Evolutionary conservation across 306 rosid species (phyloP).

Genomic region (Argentina anserina): DNA sequence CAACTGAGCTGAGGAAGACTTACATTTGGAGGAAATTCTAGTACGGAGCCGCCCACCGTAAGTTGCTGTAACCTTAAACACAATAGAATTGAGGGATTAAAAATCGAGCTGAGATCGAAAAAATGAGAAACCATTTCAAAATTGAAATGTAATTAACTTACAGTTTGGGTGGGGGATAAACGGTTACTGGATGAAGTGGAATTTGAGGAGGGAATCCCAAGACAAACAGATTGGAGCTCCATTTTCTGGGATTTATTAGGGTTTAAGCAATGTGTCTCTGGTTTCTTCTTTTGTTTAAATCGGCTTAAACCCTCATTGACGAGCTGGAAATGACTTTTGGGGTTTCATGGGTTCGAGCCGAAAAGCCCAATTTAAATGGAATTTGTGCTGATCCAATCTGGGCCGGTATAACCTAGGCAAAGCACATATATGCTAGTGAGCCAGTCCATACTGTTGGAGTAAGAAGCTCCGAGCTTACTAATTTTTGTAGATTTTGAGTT

Average conservation of each 20-base stretch:
- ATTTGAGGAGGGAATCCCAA: conserved; percentile 13
- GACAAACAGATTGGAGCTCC: conserved; percentile 27
- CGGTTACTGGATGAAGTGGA: not conserved
- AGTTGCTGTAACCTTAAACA: conserved; percentile 18
- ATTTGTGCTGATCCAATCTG: not conserved
- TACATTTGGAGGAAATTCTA: conserved; percentile 18
- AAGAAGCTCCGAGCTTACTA: too few relatives aligned
- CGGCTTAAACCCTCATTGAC: conserved; percentile 18
- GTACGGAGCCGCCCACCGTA: not conserved
- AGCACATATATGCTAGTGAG: too few relatives aligned
- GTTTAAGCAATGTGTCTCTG: conserved; percentile 7
- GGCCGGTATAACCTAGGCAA: too few relatives aligned
- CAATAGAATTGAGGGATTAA: not conserved
- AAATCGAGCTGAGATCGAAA: not conserved
- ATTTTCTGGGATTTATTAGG: conserved; percentile 23
- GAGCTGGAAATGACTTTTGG: not conserved
- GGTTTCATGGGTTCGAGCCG: not conserved
- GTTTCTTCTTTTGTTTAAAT: not conserved
- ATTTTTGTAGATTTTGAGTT: too few relatives aligned
- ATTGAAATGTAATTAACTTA: conserved; percentile 18
- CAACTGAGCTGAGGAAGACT: not conserved
- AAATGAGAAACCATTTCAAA: not conserved
- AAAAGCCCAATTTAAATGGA: too few relatives aligned
- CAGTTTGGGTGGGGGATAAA: not conserved
- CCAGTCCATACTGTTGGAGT: too few relatives aligned